phyloP scores from a whole-genome alignment of 257 asterid genomes.

The Ilex asprella region DNA sequence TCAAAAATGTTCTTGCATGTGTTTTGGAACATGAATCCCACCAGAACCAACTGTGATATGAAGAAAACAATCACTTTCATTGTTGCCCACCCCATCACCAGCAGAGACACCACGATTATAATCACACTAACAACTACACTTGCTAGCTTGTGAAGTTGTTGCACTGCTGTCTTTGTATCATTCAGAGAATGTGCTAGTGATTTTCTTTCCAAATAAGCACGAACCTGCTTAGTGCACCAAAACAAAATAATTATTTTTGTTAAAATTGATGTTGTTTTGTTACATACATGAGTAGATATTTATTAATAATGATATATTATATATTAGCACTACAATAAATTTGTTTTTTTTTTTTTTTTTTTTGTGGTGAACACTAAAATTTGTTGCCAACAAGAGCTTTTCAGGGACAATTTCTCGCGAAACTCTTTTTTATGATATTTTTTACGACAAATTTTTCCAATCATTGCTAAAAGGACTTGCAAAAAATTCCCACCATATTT shows the following conservation, averaged over 20 bases:
- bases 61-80: constrained; percentile 49
- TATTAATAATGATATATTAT: no score
- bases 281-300: no score
- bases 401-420: no score
- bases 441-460: no score
- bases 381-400: no score
- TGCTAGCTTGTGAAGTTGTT: constrained; percentile 55
- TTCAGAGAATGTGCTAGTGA: constrained; percentile 49
- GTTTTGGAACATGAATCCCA: constrained; percentile 62
- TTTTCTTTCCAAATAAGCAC: constrained; percentile 58
- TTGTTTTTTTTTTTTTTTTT: background rate
- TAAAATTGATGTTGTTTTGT: no score
- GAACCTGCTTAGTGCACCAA: constrained; percentile 26
- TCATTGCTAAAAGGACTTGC: no score
- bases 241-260: background rate
- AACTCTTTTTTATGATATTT: no score
- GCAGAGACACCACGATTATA: constrained; percentile 22
- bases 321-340: background rate
- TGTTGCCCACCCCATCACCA: constrained; percentile 52
- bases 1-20: constrained; percentile 61
- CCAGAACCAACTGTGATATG: constrained; percentile 44
- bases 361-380: background rate
- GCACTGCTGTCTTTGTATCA: constrained; percentile 62
- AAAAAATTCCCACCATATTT: no score
- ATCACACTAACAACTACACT: constrained; percentile 43